Conservation (phyloP, 768 basidiomycete genomes). For the Leccinum subgranulosum region DNA sequence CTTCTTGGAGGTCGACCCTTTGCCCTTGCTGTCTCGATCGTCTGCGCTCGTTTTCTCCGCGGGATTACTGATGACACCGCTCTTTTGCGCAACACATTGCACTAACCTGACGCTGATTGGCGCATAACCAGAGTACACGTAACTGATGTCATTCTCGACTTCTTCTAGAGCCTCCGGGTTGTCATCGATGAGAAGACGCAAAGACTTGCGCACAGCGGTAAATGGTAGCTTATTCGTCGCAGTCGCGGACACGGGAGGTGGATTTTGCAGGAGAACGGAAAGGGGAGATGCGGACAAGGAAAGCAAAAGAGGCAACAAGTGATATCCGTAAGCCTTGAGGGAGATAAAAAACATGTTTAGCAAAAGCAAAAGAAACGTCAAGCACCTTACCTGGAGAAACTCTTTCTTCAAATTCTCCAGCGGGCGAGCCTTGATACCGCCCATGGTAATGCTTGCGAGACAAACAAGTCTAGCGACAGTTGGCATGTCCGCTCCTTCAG, state of each 20-base stretch:
- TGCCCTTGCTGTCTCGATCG: conserved; percentile 37
- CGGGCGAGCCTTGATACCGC: conserved; percentile 83
- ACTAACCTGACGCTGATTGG: conserved; percentile 89
- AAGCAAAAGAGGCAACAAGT: conserved; percentile 64
- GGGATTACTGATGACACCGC: conserved; percentile 81
- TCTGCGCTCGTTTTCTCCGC: conserved; percentile 48
- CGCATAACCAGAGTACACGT: conserved; percentile 95
- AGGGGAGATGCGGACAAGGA: conserved; percentile 66
- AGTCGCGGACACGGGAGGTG: conserved; percentile 52
- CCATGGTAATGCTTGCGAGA: conserved; percentile 77
- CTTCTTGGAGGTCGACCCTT: conserved; percentile 41
- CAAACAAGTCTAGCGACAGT: conserved; percentile 78
- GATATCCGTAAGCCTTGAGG: conserved; percentile 70
- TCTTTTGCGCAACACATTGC: conserved; percentile 91
- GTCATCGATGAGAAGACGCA: conserved; percentile 92
- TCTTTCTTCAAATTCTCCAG: conserved; percentile 91
- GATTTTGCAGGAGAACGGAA: conserved; percentile 63
- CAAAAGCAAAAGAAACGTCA: not conserved
- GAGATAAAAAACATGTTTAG: conserved; percentile 5
- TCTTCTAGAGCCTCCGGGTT: conserved; percentile 71
- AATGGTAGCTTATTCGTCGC: conserved; percentile 67
- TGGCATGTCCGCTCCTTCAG: conserved; percentile 81
- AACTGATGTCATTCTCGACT: conserved; percentile 91
- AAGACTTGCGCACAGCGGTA: conserved; percentile 67
- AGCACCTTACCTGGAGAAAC: conserved; percentile 66